Conservation (phyloP, 2,329 filamentous ascomycete species). For the Myriosclerotinia curreyana region DNA sequence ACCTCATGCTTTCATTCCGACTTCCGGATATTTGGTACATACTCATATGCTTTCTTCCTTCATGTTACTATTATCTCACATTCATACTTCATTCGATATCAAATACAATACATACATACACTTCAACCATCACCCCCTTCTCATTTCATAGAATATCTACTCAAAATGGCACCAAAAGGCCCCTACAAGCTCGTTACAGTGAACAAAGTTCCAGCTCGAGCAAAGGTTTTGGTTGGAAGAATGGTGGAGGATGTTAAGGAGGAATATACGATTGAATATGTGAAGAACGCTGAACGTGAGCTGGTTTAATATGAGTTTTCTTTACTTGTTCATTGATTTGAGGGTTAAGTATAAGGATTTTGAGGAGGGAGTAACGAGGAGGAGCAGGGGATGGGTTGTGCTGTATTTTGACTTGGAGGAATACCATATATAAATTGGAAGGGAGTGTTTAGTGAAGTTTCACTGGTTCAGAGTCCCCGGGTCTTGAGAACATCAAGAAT, state of each 20-base stretch:
- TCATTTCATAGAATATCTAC: not conserved
- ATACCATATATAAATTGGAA: not conserved
- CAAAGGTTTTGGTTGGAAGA: constrained; percentile 59
- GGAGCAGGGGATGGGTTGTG: not conserved
- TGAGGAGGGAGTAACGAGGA: not conserved
- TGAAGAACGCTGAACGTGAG: constrained; percentile 60
- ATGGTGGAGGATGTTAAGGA: constrained; percentile 61
- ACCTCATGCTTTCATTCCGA: not conserved
- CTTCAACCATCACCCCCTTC: not conserved
- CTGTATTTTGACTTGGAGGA: not conserved
- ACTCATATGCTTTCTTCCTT: not conserved
- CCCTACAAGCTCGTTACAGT: constrained; percentile 65
- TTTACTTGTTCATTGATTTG: not conserved
- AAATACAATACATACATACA: not conserved
- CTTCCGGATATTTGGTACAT: not conserved
- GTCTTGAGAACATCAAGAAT: not conserved
- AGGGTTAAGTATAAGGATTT: no score
- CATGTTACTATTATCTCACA: not conserved
- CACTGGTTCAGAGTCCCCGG: fast-evolving
- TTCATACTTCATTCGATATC: not conserved
- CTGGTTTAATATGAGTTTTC: constrained; percentile 7
- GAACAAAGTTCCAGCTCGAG: constrained; percentile 64
- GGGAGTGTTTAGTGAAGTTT: not conserved
- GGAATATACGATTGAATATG: constrained; percentile 59
- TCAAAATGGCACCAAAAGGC: constrained; percentile 45